Conservation (phyloP, 331 rosid species). For the Ulmus americana region DNA sequence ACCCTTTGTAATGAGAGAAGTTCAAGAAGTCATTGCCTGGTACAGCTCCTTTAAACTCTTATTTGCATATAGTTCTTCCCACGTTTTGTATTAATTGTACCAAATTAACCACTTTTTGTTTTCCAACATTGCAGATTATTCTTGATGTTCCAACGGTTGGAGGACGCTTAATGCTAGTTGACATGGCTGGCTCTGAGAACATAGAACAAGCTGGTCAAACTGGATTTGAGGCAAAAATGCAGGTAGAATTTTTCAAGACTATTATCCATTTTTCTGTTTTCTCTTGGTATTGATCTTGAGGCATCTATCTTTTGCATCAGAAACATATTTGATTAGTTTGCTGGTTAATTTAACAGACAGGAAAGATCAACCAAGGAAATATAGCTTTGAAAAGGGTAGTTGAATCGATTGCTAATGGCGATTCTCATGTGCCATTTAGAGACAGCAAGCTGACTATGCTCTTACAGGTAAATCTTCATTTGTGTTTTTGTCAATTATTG, state of each 20-base stretch:
- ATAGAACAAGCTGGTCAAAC: constrained; percentile 98
- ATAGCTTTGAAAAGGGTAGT: constrained; percentile 90
- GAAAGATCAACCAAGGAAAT: constrained; percentile 93
- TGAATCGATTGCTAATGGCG: constrained; percentile 97
- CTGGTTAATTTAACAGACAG: constrained; percentile 51
- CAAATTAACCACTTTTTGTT: not conserved
- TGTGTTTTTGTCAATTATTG: constrained; percentile 6
- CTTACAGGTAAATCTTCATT: constrained; percentile 63
- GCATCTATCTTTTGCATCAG: not conserved
- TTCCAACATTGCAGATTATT: constrained; percentile 49
- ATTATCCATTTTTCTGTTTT: not conserved
- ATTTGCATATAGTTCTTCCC: constrained; percentile 2
- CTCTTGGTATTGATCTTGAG: constrained; percentile 18
- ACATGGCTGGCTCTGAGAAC: constrained; percentile 98
- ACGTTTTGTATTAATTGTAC: not conserved
- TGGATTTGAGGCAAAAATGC: constrained; percentile 99
- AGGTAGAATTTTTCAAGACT: constrained; percentile 40
- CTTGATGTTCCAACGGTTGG: constrained; percentile 95
- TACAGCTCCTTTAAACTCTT: constrained; percentile 18
- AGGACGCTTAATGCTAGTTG: constrained; percentile 97
- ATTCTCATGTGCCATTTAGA: constrained; percentile 95
- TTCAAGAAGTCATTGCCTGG: constrained; percentile 99
- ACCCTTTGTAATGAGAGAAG: constrained; percentile 95
- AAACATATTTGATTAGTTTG: not conserved
- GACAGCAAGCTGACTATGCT: constrained; percentile 99